Evolutionary conservation across 2,329 filamentous ascomycete genomes (phyloP), one percentile per base, ranked within the genome.

Genomic region (Curvularia lunata): DNA sequence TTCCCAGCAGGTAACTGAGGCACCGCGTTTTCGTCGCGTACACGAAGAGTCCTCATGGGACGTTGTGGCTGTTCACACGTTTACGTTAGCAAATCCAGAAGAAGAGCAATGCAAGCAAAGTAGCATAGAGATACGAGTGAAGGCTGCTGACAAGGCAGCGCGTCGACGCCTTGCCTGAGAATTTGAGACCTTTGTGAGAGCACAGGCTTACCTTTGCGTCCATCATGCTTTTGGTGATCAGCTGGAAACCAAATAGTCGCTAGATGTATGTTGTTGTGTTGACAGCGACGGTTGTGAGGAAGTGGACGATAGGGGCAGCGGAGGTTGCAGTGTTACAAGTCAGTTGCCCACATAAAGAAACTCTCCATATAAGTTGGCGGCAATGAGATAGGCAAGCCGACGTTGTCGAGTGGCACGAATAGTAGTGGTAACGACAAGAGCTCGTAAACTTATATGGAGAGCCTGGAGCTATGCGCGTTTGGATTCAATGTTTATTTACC

Each of bases 11-110:
- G 72, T 45, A 72, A 64, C 51, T 75, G 66, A 10, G 74, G 74
- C 13, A 66, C 70, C 58, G 82, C 78, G 77, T 95, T 95, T 78
- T 96, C 91, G 79, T 92, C 89, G 73, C 83, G 83, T 69, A 84
- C 80, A 75, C 85, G 85, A 74, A 87, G 77, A 47, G 80, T 77
- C 72, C 87, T 84, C 66, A 81, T 65, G 48, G 84, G 85, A 77
- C 90, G 85, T 77, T 90, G 89, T 61, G 91, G 90, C 91, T 94
- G 72, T 52, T 63, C 23, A 51, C 51, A 32, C 5, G 19, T 43
- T 42, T 58, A 48, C 64, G 61, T 72, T 48, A 72, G 69, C 58
- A 34, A 42, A n/a, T 49, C 48, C 62, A 10, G n/a, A 48, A 40
- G 47, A 46, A 19, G 28, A 46, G 42, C 43, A 46, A 43, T 48